Base-by-base conservation (phyloP, 257 asterid species). In the Nicotiana paniculata region DNA sequence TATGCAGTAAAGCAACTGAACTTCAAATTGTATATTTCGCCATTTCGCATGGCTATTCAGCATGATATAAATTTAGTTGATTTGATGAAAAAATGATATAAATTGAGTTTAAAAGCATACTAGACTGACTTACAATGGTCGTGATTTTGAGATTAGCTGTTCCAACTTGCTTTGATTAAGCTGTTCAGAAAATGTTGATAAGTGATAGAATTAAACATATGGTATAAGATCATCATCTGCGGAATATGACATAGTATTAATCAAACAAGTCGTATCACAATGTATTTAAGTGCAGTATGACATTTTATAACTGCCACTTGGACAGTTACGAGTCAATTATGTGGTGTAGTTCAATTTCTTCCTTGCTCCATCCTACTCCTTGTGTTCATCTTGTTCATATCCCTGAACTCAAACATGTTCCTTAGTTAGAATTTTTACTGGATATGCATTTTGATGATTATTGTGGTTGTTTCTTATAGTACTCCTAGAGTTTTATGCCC, bases 401-500 rank as follows among this genome's bases (percentile, higher is more conserved):
- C 65, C 55, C 79, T 7, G 48, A 77, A 81, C 77, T 77, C 43
- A 39, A 59, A 28, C 81, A 57, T 54, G 80, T 26, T 15, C 43
- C 15, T 28, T n/a, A 24, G 67, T 48, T 35, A 26, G 39, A 74
- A 48, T 51, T 3, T 26, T 48, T 15, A 4, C 53, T 74, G 79
- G 63, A 51, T 15, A 51, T 74, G 79, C 43, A 26, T 35, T 18
- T 28, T 32, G n/a, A 78, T 85, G 54, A 80, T 83, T 18, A 43
- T 13, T 79, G 54, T 54, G 81, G 77, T 18, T 79, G 66, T 26
- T 5, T 75, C 30, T 63, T 83, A 82, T 95, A 93, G 98, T 93
- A 78, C 85, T 95, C 6, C 58, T 95, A 78, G 98, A 93, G 89
- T 89, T 95, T 79, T 93, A 95, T 59, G 99, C 99, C 82, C 99